Evolutionary conservation across 352 stramenopile genomes (phyloP), one percentile per base, ranked within the genome.

Genomic region (Pythium grandisporangium): DNA sequence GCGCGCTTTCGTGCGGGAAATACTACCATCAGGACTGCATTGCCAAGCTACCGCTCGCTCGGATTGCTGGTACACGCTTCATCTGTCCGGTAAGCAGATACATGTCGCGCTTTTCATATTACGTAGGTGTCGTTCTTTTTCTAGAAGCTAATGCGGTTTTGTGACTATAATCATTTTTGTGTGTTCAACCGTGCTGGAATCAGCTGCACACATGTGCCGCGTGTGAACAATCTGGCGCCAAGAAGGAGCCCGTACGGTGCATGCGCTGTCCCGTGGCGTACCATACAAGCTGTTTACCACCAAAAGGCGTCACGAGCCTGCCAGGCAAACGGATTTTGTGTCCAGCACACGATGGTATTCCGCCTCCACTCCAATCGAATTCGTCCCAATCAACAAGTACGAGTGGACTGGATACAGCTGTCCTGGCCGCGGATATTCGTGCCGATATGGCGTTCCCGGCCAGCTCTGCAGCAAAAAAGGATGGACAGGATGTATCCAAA

Each of bases 21-120:
- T 93, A 80, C 45, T 93, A 91, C 43, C 80, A 93, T 40, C 62
- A 80, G 14, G 58, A 81, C 26, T 93, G 80, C 38, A 87, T 93
- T 35, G 78, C 72, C 25, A 77, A 76, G 37, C 71, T 89, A 37
- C 72, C 80, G 35, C 56, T 93, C 29, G 79, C 80, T 5, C 54
- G 80, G 16, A 85, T 87, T 42, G 79, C 79, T 12, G 70, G 77
- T 46, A 69, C 71, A 37, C 68, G 84, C 46, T 93, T 93, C 43
- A 93, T 93, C 35, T 93, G 80, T 43, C 77, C 80, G 25, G 61
- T 71, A 53, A 33, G 62, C n/a, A n/a, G n/a, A n/a, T n/a, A n/a
- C n/a, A n/a, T n/a, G n/a, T n/a, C n/a, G n/a, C n/a, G n/a, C n/a
- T n/a, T n/a, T n/a, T n/a, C n/a, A n/a, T n/a, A n/a, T n/a, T n/a